These are phyloP conservation scores for Metschnikowia arizonensis DNA, from an alignment of 805 yeast species.

Conservation along the genomic window DNA sequence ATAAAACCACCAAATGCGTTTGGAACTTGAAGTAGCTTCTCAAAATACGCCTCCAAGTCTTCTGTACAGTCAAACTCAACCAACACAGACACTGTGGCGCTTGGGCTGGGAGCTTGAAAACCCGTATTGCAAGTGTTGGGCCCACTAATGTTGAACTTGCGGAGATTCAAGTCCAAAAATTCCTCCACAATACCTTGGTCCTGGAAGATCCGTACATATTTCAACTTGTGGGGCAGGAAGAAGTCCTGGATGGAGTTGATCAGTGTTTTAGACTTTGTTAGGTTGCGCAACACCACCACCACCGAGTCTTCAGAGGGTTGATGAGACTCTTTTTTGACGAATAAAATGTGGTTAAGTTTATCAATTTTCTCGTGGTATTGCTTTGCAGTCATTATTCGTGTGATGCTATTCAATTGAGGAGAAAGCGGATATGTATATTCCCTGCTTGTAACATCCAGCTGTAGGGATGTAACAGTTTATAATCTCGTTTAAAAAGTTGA, in stretches of 20 bases:
- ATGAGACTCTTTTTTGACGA: not conserved
- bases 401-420: no score
- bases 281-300: conserved; percentile 2
- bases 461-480: no score
- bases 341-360: not conserved
- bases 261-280: conserved; percentile 3
- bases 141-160: not conserved
- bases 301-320: not conserved
- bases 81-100: not conserved
- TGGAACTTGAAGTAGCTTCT: not conserved
- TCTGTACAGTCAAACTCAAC: not conserved
- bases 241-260: conserved; percentile 2
- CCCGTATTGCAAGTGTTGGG: not conserved
- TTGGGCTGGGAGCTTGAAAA: not conserved
- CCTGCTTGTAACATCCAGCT: no score
- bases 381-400: conserved; percentile 1
- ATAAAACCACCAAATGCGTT: not conserved
- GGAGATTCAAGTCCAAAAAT: not conserved
- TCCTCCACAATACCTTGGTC: not conserved
- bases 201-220: conserved; percentile 1
- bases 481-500: no score
- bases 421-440: no score
- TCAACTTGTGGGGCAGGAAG: conserved; percentile 2
- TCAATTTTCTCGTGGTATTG: not conserved
- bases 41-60: conserved; percentile 1